Base-by-base conservation (phyloP, 257 asterid genomes). In the Capsicum pubescens region DNA sequence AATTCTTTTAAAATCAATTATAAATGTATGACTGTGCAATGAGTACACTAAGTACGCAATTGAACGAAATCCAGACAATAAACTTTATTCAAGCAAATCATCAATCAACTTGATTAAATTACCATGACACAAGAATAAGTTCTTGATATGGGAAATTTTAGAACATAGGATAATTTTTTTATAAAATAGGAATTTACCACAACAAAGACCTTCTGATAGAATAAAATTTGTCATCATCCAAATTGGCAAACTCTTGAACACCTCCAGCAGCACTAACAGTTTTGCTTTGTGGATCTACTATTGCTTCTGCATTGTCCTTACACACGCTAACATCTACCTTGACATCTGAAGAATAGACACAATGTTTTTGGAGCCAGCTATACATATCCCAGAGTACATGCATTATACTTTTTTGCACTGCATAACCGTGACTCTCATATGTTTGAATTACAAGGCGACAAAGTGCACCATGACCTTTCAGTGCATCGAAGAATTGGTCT, bases 251-350 rank as follows among this genome's bases (percentile, higher is more conserved):
- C 90, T 96, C 98, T 78, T 87, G 87, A 72, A 84, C 91, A 84
- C 92, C 97, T 83, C 93, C 97, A 69, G 91, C 92, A 71, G 89
- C 91, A 87, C 91, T 89, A 44, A 91, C 2, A 26, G 32, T 26
- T 26, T 26, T 26, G 1, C 32, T 26, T 26, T 26, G 32, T 26
- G 32, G 1, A 26, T 26, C 32, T 26, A 26, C 32, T 21, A 66
- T 77, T 84, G 57, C 90, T 77, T 69, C 81, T 39, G 67, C 84
- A 57, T 57, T 83, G 15, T 84, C 89, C 63, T 81, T 83, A 39
- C n/a, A 17, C 54, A 84, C 81, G 55, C 77, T 85, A 79, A 90
- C 68, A 67, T 86, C 91, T 26, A 26, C 32, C 32, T 26, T 26
- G 32, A 26, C 32, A 26, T 26, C 32, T 26, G 32, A 26, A 26